phyloP scores from a whole-genome alignment of 2,329 filamentous ascomycete species.

The Acrodontium crateriforme region DNA sequence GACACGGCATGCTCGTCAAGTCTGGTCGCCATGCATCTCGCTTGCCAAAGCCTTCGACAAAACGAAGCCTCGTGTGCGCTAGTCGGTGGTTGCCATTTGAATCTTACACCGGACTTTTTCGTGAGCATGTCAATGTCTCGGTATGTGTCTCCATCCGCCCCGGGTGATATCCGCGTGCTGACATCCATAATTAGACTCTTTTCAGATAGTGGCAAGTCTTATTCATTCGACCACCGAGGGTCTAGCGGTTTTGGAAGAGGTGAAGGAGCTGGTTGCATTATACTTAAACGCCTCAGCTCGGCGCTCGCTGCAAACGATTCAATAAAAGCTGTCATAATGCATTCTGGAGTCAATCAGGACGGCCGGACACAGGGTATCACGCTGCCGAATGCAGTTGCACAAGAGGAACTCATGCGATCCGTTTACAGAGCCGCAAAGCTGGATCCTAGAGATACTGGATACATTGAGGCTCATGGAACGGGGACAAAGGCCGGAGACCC shows the following conservation, averaged over 20 bases:
- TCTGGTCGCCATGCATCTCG: constrained; percentile 6
- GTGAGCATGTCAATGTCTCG: neutral
- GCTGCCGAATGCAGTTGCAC: constrained; percentile 22
- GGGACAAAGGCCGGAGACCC: constrained; percentile 10
- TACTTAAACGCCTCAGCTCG: constrained; percentile 22
- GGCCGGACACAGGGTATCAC: constrained; percentile 27
- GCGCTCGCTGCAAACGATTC: constrained; percentile 1
- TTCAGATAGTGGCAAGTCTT: constrained; percentile 1
- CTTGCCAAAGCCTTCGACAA: constrained; percentile 4
- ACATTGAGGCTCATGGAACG: constrained; percentile 10
- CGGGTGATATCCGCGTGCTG: neutral
- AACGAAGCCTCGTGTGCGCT: constrained; percentile 3
- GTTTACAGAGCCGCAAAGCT: constrained; percentile 21
- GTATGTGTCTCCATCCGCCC: neutral
- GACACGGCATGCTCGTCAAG: constrained; percentile 6
- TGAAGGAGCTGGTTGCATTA: constrained; percentile 31
- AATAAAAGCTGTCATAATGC: constrained; percentile 21
- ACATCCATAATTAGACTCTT: constrained; percentile 7
- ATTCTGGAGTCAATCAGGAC: constrained; percentile 23
- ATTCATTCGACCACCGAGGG: constrained; percentile 1
- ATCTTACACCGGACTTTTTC: constrained; percentile 6
- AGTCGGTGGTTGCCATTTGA: constrained; percentile 9
- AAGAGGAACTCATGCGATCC: constrained; percentile 20
- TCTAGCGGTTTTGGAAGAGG: constrained; percentile 1
- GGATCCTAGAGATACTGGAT: neutral